Base-by-base conservation (phyloP, 306 rosid genomes). In the Quercus parvula region DNA sequence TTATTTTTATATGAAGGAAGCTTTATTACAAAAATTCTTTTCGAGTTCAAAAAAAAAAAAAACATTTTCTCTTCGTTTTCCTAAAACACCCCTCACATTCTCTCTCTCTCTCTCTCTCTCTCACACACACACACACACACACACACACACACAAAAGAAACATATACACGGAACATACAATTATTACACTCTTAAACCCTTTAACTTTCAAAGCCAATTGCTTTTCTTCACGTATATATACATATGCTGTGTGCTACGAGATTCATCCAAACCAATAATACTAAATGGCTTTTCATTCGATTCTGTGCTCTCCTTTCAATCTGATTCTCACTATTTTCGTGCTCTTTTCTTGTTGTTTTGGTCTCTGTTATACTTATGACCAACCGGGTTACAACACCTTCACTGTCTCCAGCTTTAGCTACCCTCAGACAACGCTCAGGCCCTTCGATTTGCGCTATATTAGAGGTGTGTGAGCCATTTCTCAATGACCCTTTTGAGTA, bases 341-440 rank as follows among this genome's bases (percentile, higher is more conserved):
- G 41, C 81, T 88, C 24, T 80, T 76, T 81, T 70, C 84, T 41
- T 81, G 79, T 81, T 86, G 82, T 31, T 66, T 83, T 46, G 81
- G 85, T 28, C 76, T 66, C 69, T 91, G 78, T 67, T 77, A 70
- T 81, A 87, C 88, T 3, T 63, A 30, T 57, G 82, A 75, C 66
- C 83, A 84, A 73, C 73, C 64, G 28, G 78, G 71, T 66, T 85
- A n/a, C 81, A 77, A 77, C 71, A 79, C 82, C 84, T 87, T 85
- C 81, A 91, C 88, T 70, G 77, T 91, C 85, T 95, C 97, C 79
- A 91, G 89, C 91, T 89, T 93, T 85, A 85, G 84, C 77, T 95
- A 91, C 81, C 96, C 96, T 51, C 69, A 86, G 58, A 86, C 93
- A 14, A 64, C 81, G n/a, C 76, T 95, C 79, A 80, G 73, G 77